phyloP scores from a whole-genome alignment of 495 filamentous ascomycete genomes.

The Aspergillus cavernicola region DNA sequence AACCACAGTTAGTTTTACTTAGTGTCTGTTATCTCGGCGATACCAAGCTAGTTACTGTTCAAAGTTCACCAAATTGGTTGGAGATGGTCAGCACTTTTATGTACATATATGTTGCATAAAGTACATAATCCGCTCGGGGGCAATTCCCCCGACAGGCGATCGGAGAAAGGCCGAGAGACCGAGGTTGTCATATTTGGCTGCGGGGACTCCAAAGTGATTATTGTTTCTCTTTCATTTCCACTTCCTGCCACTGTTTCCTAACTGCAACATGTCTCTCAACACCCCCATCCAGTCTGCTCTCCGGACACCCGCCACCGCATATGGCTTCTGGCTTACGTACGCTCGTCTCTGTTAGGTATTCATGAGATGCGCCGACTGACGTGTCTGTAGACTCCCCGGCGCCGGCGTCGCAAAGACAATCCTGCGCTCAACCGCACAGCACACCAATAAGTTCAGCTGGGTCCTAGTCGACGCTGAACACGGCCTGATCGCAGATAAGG shows the following conservation, averaged over 20 bases:
- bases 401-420: conserved; percentile 34
- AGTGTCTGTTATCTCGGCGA: too few species aligned
- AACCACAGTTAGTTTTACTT: too few species aligned
- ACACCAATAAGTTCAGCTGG: conserved; percentile 48
- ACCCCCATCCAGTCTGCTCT: conserved; percentile 22
- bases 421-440: conserved; percentile 28
- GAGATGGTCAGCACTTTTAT: too few species aligned
- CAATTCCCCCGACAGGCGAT: not conserved
- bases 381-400: conserved; percentile 28
- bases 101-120: too few species aligned
- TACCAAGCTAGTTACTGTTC: too few species aligned
- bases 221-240: not conserved
- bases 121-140: too few species aligned
- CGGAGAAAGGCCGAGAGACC: conserved; percentile 5
- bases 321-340: conserved; percentile 41
- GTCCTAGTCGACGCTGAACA: conserved; percentile 78
- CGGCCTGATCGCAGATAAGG: conserved; percentile 53
- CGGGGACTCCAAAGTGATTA: not conserved
- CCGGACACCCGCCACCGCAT: conserved; percentile 18
- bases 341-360: conserved; percentile 3
- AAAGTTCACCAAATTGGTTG: too few species aligned
- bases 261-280: conserved; percentile 22
- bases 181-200: not conserved
- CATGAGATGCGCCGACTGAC: not conserved
- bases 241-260: too few species aligned